These are phyloP conservation scores for Dioscorea dumetorum DNA, from an alignment of 106 monocot genomes.

Conservation along the genomic window DNA sequence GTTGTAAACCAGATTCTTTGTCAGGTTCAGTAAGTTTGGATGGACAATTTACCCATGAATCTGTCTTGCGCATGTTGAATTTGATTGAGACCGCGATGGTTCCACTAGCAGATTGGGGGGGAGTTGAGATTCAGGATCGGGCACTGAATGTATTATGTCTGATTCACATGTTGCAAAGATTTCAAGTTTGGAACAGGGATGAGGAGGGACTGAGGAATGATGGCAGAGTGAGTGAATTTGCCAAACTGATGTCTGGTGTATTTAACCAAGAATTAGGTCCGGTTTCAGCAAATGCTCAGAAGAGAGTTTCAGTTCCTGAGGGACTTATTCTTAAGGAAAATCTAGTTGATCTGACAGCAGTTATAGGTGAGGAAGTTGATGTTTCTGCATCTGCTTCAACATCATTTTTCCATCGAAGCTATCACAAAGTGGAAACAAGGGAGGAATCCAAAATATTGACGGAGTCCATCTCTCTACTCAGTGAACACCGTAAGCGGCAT, in stretches of 20 bases:
- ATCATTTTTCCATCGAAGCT: constrained; percentile 31
- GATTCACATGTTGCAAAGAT: constrained; percentile 31
- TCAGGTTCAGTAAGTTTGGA: constrained; percentile 10
- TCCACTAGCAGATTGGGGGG: constrained; percentile 52
- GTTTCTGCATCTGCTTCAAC: constrained; percentile 15
- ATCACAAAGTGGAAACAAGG: constrained; percentile 12
- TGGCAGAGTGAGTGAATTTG: constrained; percentile 23
- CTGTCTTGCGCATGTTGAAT: constrained; percentile 32
- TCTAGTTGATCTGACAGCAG: constrained; percentile 45
- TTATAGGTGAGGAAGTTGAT: constrained; percentile 33
- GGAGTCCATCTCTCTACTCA: constrained; percentile 54
- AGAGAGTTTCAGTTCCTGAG: constrained; percentile 54
- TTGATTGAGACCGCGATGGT: constrained; percentile 51
- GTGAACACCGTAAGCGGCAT: constrained; percentile 79
- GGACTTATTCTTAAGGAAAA: constrained; percentile 66
- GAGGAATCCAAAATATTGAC: constrained; percentile 15
- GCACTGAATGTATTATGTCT: constrained; percentile 67
- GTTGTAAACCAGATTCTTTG: not conserved
- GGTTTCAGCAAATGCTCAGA: constrained; percentile 47
- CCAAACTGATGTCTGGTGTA: constrained; percentile 21
- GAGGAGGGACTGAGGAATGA: constrained; percentile 17
- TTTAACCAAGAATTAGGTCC: constrained; percentile 76
- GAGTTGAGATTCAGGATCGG: constrained; percentile 80
- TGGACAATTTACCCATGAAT: constrained; percentile 25
- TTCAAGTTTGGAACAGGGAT: constrained; percentile 19